These are phyloP conservation scores for Voacanga thouarsii DNA, from an alignment of 257 asterid genomes.

Conservation along the genomic window DNA sequence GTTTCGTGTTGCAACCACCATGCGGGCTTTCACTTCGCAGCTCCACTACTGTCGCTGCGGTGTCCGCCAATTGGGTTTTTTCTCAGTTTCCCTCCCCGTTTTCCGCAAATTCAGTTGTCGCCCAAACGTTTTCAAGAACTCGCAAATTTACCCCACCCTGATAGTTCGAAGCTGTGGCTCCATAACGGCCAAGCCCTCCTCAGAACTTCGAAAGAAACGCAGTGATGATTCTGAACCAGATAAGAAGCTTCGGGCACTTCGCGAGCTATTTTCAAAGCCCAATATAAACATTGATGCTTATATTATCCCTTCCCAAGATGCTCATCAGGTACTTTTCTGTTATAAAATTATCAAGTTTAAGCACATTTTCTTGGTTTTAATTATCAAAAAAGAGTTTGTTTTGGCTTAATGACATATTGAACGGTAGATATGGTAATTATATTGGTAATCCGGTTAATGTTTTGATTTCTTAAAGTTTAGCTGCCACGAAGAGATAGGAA, in stretches of 20 bases:
- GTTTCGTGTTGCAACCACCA: constrained; percentile 28
- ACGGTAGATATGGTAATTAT: background rate
- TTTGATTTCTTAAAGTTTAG: background rate
- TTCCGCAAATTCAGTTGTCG: constrained; percentile 37
- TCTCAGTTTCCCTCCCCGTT: constrained; percentile 36
- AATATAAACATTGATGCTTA: constrained; percentile 75
- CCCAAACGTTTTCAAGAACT: constrained; percentile 32
- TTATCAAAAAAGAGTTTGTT: background rate
- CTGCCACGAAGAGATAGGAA: background rate
- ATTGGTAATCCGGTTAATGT: background rate
- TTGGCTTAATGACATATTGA: background rate
- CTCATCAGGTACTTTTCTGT: constrained; percentile 70
- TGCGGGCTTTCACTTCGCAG: constrained; percentile 41
- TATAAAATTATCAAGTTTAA: background rate
- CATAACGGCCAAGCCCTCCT: constrained; percentile 83
- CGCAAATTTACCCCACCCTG: constrained; percentile 23
- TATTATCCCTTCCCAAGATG: constrained; percentile 94
- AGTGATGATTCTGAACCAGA: constrained; percentile 39
- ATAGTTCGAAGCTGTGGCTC: constrained; percentile 46
- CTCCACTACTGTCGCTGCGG: constrained; percentile 34
- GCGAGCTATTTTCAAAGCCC: constrained; percentile 67
- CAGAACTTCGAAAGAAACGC: constrained; percentile 58
- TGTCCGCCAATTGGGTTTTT: constrained; percentile 31
- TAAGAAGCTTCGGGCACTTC: constrained; percentile 62
- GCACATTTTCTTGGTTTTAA: background rate